Evolutionary conservation across 495 filamentous ascomycete genomes (phyloP), one percentile per base, ranked within the genome.

Genomic region (Penicillium simplicissimum): DNA sequence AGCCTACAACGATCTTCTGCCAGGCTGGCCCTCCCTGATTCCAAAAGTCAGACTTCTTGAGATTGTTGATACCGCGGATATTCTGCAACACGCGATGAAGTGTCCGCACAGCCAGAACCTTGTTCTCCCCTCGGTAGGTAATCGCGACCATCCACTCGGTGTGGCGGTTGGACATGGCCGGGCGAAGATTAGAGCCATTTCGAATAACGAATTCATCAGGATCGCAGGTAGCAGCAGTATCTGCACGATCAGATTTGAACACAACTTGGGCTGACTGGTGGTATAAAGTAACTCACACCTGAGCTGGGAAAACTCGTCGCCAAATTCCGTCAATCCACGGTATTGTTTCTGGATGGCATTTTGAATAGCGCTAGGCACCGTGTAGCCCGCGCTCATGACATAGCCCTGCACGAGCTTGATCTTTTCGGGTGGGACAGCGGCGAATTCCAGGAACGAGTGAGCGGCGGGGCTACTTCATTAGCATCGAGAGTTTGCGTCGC

Each of bases 1-100:
- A 76, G 73, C 88, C 92, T 31, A 97, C 93, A 19, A 97, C 94
- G 71, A 98, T 97, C 81, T 98, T 98, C 74, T 98, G 94, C 94
- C 94, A 98, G 37, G 94, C 94, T 36, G 94, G 93, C 33, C 94
- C 94, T 65, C 94, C 94, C 77, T 96, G 94, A 77, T 96, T 95
- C 94, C 94, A 98, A 82, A 98, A 98, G 67, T 95, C 91, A n/a
- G 93, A 96, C 76, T 93, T 96, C 79, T 96, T 96, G 60, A 97
- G 79, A 77, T 96, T 96, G 62, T 96, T 93, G 69, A 98, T 97
- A 66, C 97, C 93, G 49, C 92, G 87, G 63, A 98, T 90, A 68
- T 98, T 98, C 72, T 96, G 91, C 94, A 98, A 97, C 54, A 95
- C 93, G 73, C 92, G 91, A 68, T 98, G 93, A 55, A 98, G 78